These are phyloP conservation scores for Fraxinus americana DNA, from an alignment of 257 asterid species.

Conservation along the genomic window DNA sequence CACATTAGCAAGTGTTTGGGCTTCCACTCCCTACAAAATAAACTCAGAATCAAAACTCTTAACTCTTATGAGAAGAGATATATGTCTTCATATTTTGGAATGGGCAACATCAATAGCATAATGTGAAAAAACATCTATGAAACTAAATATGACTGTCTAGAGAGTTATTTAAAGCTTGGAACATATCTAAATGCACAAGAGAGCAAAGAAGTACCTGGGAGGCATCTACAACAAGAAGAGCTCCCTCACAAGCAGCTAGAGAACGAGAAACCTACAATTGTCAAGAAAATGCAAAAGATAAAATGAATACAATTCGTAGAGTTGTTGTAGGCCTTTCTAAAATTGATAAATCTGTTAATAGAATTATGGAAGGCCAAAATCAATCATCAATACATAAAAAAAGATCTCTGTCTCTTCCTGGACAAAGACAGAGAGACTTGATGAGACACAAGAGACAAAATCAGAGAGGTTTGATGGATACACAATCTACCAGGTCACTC, in stretches of 20 bases:
- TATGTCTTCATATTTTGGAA: background rate
- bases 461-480: background rate
- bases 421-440: background rate
- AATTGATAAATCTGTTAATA: background rate
- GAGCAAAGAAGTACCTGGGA: constrained; percentile 69
- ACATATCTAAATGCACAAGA: background rate
- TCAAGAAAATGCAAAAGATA: constrained; percentile 29
- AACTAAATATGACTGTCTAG: background rate
- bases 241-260: constrained; percentile 99
- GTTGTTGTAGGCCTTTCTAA: background rate
- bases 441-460: background rate
- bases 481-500: background rate
- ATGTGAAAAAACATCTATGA: background rate
- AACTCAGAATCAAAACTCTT: constrained; percentile 17
- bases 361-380: background rate
- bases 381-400: background rate
- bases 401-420: background rate
- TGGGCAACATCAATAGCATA: background rate
- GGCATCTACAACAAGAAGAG: constrained; percentile 98
- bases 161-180: background rate
- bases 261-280: constrained; percentile 91
- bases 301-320: constrained; percentile 17
- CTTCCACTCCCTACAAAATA: constrained; percentile 90
- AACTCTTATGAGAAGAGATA: constrained; percentile 15
- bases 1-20: constrained; percentile 97